A percentile compares a stretch with the other conserved stretches of the same genome.
Conservation (phyloP, 2,329 filamentous ascomycete species). For the Colletotrichum karsti region DNA sequence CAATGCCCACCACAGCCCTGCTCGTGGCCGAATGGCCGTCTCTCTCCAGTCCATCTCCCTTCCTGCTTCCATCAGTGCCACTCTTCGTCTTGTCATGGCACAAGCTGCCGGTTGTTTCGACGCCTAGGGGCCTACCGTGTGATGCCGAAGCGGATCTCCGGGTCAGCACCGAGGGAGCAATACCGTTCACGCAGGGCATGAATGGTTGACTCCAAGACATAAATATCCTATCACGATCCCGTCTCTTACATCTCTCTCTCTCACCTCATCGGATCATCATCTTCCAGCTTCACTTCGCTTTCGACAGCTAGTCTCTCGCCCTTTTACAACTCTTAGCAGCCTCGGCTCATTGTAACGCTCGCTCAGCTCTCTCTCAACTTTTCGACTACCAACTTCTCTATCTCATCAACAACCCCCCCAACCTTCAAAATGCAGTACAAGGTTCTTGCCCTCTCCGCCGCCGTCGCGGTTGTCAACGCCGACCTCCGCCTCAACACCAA, state of each 20-base stretch:
- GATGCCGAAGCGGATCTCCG: slow-evolving; percentile 26
- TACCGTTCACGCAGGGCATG: slow-evolving; percentile 7
- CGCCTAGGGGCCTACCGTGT: neutral
- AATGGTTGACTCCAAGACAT: slow-evolving; percentile 10
- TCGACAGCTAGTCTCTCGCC: slow-evolving; percentile 30
- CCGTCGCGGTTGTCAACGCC: slow-evolving; percentile 40
- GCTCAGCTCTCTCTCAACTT: slow-evolving; percentile 4
- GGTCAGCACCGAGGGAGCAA: neutral
- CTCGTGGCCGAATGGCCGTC: neutral
- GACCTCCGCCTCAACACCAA: slow-evolving; percentile 42
- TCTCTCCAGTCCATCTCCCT: neutral
- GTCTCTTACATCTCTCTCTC: neutral
- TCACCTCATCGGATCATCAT: slow-evolving; percentile 22
- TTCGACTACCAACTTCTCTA: neutral
- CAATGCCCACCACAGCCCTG: slow-evolving; percentile 20
- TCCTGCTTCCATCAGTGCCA: slow-evolving; percentile 11
- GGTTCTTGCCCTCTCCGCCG: slow-evolving; percentile 36
- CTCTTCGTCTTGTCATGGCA: slow-evolving; percentile 17
- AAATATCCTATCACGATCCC: slow-evolving; percentile 29
- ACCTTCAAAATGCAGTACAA: slow-evolving; percentile 37
- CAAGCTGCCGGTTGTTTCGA: slow-evolving; percentile 17
- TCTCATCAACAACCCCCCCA: neutral
- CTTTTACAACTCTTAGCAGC: slow-evolving; percentile 16
- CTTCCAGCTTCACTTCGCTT: slow-evolving; percentile 25
- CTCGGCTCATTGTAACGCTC: slow-evolving; percentile 19